A percentile compares a stretch with the other conserved stretches of the same genome.
Conservation (phyloP, 192 early-diverging fungal species). For the Thamnidium elegans region DNA sequence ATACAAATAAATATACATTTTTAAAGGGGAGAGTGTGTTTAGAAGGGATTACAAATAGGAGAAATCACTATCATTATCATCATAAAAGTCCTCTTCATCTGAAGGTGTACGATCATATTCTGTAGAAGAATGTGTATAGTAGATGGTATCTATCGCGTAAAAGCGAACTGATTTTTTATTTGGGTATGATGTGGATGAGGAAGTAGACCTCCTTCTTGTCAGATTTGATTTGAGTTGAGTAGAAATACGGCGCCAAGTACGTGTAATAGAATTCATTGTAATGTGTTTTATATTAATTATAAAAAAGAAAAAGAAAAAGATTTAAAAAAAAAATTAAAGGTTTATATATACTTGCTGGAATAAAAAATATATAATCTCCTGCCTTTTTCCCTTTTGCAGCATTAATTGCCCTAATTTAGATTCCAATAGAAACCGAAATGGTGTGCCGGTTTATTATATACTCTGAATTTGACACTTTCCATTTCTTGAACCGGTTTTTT, state of each 20-base stretch:
- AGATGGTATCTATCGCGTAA: constrained; percentile 19
- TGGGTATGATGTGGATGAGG: not conserved
- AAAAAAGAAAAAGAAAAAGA: not conserved
- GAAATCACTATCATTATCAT: not conserved
- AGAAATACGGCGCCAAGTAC: constrained; percentile 16
- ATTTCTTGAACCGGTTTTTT: too few species aligned
- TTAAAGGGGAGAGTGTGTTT: too few species aligned
- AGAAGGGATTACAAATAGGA: not conserved
- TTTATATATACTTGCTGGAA: constrained; percentile 1
- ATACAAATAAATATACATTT: too few species aligned
- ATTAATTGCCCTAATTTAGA: too few species aligned
- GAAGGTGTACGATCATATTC: constrained; percentile 23
- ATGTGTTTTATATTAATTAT: not conserved
- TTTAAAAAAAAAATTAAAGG: not conserved
- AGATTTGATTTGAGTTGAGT: constrained; percentile 15
- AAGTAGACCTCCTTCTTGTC: not conserved
- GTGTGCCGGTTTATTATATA: too few species aligned
- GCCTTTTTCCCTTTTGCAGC: not conserved
- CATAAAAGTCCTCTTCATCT: constrained; percentile 2
- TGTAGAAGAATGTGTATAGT: constrained; percentile 17
- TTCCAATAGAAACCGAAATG: too few species aligned
- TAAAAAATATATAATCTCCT: not conserved
- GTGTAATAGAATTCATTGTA: constrained; percentile 19
- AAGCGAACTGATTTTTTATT: constrained; percentile 13
- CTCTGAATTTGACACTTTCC: too few species aligned